phyloP scores from a whole-genome alignment of 164 flowering plant genomes.

The Vitis cinerea region DNA sequence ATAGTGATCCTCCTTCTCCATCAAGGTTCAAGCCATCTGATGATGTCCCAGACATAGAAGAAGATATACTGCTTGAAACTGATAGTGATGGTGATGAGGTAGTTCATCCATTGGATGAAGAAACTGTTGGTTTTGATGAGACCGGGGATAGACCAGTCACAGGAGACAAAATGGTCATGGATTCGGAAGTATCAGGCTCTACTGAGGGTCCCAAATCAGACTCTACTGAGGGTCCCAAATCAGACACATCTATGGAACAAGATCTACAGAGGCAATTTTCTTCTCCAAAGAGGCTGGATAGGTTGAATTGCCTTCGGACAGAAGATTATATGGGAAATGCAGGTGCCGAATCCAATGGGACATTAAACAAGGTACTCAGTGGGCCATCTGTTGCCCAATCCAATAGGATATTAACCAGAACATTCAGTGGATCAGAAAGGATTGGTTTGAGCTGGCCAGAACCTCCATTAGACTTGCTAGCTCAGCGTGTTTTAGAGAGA shows the following conservation, averaged over 20 bases:
- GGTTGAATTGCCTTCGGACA: conserved; percentile 42
- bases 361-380: conserved; percentile 56
- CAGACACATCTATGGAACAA: conserved; percentile 15
- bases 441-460: conserved; percentile 93
- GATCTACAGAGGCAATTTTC: conserved; percentile 45
- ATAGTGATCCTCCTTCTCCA: conserved; percentile 92
- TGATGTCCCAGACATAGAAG: conserved; percentile 64
- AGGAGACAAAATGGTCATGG: conserved; percentile 13
- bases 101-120: conserved; percentile 67
- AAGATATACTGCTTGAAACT: conserved; percentile 52
- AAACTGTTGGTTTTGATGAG: conserved; percentile 30
- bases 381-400: conserved; percentile 21
- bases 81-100: conserved; percentile 74
- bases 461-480: conserved; percentile 63
- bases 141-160: conserved; percentile 14
- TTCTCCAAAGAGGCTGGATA: conserved; percentile 52
- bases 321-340: conserved; percentile 28
- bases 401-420: conserved; percentile 41
- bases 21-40: conserved; percentile 78
- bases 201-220: conserved; percentile 19
- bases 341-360: conserved; percentile 23
- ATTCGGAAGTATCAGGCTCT: conserved; percentile 17
- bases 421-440: conserved; percentile 71
- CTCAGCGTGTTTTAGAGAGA: conserved; percentile 56
- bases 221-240: conserved; percentile 17